A percentile compares a stretch with the other conserved stretches of the same genome.
Conservation (phyloP, 1,284 basidiomycete species). For the Ustilago tritici region DNA sequence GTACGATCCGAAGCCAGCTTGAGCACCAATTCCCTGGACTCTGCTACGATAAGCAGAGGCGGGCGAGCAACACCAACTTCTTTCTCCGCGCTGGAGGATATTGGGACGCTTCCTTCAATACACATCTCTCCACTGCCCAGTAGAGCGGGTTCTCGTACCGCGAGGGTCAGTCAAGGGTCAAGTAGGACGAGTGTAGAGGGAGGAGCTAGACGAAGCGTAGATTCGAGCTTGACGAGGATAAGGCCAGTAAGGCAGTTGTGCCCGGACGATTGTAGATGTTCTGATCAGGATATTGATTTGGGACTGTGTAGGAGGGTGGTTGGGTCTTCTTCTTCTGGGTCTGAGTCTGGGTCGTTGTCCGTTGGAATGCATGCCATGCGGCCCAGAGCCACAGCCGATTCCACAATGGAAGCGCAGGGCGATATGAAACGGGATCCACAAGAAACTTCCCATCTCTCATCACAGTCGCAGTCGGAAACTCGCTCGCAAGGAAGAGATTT, state of each 20-base stretch:
- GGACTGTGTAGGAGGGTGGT: constrained; percentile 40
- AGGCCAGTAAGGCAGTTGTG: constrained; percentile 18
- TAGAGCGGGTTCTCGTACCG: neutral
- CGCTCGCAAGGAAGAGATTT: constrained; percentile 39
- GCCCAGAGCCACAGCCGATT: neutral
- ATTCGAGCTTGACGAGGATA: constrained; percentile 11
- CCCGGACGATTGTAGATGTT: constrained; percentile 50
- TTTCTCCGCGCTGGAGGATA: constrained; percentile 26
- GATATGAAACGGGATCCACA: neutral
- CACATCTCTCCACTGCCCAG: constrained; percentile 29
- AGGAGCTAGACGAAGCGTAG: constrained; percentile 3
- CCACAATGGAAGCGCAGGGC: neutral
- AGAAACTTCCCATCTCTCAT: constrained; percentile 20
- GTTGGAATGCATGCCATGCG: constrained; percentile 32
- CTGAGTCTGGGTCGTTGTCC: constrained; percentile 31
- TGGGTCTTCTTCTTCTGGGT: constrained; percentile 32
- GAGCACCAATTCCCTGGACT: constrained; percentile 23
- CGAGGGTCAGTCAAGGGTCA: neutral
- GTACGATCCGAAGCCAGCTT: constrained; percentile 29
- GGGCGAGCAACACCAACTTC: constrained; percentile 18
- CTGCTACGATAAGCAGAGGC: constrained; percentile 9
- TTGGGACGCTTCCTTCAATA: constrained; percentile 36
- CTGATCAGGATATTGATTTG: constrained; percentile 48
- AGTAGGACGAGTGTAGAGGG: neutral
- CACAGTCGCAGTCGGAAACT: constrained; percentile 19